Percentiles rank a stretch among this genome's conserved stretches.
These are phyloP conservation scores for Pestalotiopsis sp. DNA, from an alignment of 2,329 filamentous ascomycete species.

Conservation along the genomic window DNA sequence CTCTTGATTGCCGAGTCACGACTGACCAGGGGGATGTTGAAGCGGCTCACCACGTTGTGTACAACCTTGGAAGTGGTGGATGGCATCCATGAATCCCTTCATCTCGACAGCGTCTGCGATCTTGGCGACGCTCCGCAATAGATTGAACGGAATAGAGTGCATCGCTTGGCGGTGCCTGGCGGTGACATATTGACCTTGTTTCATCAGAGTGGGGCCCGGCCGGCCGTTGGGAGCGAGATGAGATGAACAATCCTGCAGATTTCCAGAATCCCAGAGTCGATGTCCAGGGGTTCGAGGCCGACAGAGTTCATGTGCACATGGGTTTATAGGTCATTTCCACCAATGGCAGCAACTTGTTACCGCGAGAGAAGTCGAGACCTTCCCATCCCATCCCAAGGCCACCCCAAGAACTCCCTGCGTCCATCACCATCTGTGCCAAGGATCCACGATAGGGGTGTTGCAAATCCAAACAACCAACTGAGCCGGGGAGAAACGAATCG, in stretches of 20 bases:
- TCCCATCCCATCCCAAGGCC: too few species aligned
- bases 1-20: neutral
- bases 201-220: neutral
- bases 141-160: slow-evolving; percentile 3
- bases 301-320: neutral
- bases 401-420: neutral
- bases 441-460: slow-evolving; percentile 3
- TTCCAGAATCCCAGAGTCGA: neutral
- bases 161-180: neutral
- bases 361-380: neutral
- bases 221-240: neutral
- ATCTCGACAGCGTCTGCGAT: neutral
- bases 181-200: neutral
- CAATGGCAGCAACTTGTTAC: neutral
- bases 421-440: slow-evolving; percentile 1
- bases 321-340: neutral
- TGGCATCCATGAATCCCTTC: neutral
- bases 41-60: neutral
- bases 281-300: neutral
- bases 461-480: neutral
- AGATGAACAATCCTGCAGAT: slow-evolving; percentile 1
- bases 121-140: slow-evolving; percentile 8
- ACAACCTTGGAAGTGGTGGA: slow-evolving; percentile 4
- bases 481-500: neutral
- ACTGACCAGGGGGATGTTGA: neutral